These are phyloP conservation scores for Orbilia blumenaviensis DNA, from an alignment of 2,329 filamentous ascomycete genomes.

Conservation along the genomic window DNA sequence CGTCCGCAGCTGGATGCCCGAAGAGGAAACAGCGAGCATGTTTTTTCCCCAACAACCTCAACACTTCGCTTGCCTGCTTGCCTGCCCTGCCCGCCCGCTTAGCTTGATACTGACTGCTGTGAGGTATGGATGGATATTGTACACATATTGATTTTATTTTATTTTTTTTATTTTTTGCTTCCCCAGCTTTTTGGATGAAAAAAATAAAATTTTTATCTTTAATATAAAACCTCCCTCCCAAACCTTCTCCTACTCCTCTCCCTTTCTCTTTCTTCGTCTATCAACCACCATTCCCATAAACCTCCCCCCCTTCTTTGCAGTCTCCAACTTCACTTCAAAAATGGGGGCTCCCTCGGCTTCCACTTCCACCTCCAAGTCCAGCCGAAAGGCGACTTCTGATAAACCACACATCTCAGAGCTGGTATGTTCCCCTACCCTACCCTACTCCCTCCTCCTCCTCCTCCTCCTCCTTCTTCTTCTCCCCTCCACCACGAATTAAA, in stretches of 20 bases:
- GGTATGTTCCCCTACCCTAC: neutral
- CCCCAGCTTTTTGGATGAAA: too few relatives aligned
- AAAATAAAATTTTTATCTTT: neutral
- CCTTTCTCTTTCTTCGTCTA: slow-evolving; percentile 38
- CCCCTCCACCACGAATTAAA: neutral
- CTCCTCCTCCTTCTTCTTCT: neutral
- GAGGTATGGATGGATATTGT: too few relatives aligned
- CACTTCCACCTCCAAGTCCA: slow-evolving; percentile 66
- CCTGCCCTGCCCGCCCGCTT: too few relatives aligned
- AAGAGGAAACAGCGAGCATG: slow-evolving; percentile 7
- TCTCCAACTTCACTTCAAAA: slow-evolving; percentile 62
- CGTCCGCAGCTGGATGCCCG: neutral
- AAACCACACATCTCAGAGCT: slow-evolving; percentile 85
- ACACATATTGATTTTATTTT: too few relatives aligned
- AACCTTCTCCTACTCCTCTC: slow-evolving; percentile 37
- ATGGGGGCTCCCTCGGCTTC: slow-evolving; percentile 66
- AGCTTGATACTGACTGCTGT: too few relatives aligned
- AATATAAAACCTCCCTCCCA: slow-evolving; percentile 1
- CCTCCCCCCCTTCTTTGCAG: slow-evolving; percentile 58
- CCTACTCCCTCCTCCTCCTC: neutral
- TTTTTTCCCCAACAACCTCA: slow-evolving; percentile 16
- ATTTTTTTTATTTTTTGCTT: slow-evolving; percentile 43
- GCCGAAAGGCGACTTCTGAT: slow-evolving; percentile 63
- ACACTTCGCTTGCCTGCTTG: slow-evolving; percentile 13
- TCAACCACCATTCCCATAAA: slow-evolving; percentile 7